phyloP scores from a whole-genome alignment of 176 grass and related monocot species.

The Carex kokanica region DNA sequence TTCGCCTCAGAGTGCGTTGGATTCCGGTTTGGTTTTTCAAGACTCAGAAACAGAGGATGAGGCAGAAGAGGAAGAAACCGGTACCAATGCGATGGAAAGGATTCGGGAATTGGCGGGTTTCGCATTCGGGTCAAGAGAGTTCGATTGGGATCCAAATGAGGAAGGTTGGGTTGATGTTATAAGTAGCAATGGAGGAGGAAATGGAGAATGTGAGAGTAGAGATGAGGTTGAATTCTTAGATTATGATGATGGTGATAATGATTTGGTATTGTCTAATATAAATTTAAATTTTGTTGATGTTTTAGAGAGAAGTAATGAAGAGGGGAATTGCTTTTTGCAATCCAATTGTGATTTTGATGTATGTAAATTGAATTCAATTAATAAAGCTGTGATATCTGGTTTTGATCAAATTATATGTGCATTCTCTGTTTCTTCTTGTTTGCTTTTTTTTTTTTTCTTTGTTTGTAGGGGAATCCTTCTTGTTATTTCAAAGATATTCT shows the following conservation, averaged over 20 bases:
- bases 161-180: slow-evolving; percentile 16
- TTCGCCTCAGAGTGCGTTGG: slow-evolving; percentile 53
- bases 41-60: slow-evolving; percentile 52
- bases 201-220: slow-evolving; percentile 5
- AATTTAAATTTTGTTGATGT: slow-evolving; percentile 1
- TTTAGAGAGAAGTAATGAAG: slow-evolving; percentile 8
- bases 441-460: neutral
- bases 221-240: slow-evolving; percentile 12
- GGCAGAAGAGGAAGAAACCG: slow-evolving; percentile 20
- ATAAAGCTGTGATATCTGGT: slow-evolving; percentile 12
- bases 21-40: slow-evolving; percentile 28
- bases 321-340: neutral
- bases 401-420: neutral
- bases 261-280: slow-evolving; percentile 5
- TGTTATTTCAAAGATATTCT: neutral
- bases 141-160: neutral
- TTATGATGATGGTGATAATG: neutral
- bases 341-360: slow-evolving; percentile 8
- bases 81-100: neutral
- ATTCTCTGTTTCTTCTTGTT: neutral
- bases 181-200: neutral
- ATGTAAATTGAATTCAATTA: slow-evolving; percentile 20
- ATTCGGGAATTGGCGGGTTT: slow-evolving; percentile 3
- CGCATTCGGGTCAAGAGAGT: neutral
- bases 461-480: neutral